Base-by-base conservation (phyloP, 2,329 filamentous ascomycete species). In the Ramichloridium luteum region DNA sequence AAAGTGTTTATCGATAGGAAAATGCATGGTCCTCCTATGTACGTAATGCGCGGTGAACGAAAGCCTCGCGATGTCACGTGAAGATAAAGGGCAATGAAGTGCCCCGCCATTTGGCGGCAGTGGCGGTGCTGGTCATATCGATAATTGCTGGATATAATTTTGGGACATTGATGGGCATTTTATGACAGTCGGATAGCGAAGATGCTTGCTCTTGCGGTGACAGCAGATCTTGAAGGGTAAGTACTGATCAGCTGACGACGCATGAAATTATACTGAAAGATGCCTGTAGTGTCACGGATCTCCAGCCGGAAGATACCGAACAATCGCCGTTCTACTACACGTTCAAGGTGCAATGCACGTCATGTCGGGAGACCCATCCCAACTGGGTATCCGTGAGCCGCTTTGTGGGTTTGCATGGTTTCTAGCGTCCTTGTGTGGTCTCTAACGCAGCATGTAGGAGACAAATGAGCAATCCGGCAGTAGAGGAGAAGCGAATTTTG, bases 281-380 rank as follows among this genome's bases (percentile, higher is more conserved):
- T 15, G 6, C 27, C 34, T 37, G 22, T 35, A 96, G 90, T 27
- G 85, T 98, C 38, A 94, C 85, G 38, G 80, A 90, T 50, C 74
- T 98, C 45, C 77, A 77, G 35, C 90, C 90, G 5, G 67, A 77
- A 45, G 90, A 98, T 57, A 84, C 77, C 5, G 65, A 77, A 47
- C 81, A 82, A 12, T 72, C 70, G 37, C 83, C 85, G 3, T 98
- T 94, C 64, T 93, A 80, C 70, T 98, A 93, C 64, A 94, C 83
- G 30, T 96, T 98, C 72, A 90, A 81, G 55, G 88, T 98, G 20
- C 83, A 94, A 65, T 98, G 90, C 62, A 94, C 84, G n/a, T 93
- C 86, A 33, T 98, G 90, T 59, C 77, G 85, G 38, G 90, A 98
- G 58, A 77, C 70, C 2, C 86, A 98, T 55, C 71, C 80, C 8